Evolutionary conservation across 176 grass and related monocot genomes (phyloP).

Genomic region (Dendrocalamus sinicus): DNA sequence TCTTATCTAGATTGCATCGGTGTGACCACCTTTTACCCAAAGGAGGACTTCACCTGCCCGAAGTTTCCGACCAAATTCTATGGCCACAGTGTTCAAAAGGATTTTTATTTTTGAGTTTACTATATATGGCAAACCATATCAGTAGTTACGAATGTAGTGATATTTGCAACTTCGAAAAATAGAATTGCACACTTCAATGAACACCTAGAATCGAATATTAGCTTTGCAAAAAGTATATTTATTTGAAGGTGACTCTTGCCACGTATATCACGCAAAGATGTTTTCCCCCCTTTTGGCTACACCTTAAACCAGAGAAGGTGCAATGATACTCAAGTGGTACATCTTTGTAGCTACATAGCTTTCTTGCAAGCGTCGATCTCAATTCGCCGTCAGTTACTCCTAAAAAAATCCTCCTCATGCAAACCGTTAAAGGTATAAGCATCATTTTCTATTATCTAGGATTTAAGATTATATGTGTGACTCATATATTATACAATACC

Average conservation of each 20-base stretch:
- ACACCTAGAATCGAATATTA: neutral
- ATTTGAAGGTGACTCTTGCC: neutral
- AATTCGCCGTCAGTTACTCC: no score
- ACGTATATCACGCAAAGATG: slow-evolving; percentile 9
- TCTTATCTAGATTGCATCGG: slow-evolving; percentile 1
- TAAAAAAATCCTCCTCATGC: neutral
- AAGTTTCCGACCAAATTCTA: slow-evolving; percentile 33
- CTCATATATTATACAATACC: no score
- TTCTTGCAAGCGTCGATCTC: no score
- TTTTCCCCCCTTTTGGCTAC: no score
- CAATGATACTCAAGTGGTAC: no score
- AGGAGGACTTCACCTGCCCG: slow-evolving; percentile 17
- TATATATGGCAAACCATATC: neutral
- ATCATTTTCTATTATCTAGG: no score
- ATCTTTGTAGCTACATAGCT: no score
- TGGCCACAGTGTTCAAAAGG: slow-evolving; percentile 17
- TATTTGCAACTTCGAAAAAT: neutral
- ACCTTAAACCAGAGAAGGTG: no score
- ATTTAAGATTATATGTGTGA: no score
- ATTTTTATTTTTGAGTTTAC: neutral
- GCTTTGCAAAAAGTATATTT: neutral
- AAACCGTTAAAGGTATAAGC: no score
- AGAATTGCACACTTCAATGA: neutral
- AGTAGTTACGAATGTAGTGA: neutral
- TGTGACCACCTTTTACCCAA: slow-evolving; percentile 5